Evolutionary conservation across 192 early-diverging fungal genomes (phyloP), one percentile per base, ranked within the genome.

Genomic region (Coemansia sp.): DNA sequence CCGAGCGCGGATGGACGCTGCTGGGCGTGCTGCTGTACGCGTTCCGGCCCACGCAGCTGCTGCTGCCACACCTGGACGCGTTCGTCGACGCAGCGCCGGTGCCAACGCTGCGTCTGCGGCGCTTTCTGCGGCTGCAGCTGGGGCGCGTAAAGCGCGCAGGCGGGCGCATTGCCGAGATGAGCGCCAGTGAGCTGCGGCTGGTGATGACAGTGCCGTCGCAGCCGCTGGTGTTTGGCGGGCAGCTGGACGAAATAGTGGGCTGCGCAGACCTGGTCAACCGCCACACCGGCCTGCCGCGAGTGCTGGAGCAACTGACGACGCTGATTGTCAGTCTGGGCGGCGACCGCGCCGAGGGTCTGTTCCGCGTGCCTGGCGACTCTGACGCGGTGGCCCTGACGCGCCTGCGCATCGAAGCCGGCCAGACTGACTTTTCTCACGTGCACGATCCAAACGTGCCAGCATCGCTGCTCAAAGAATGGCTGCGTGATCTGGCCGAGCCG

Each of bases 351-450:
- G 95, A 98, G 72, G 96, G 96, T 28, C 95, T 98, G 54, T 98
- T 98, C 74, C 87, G 96, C 58, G 92, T 98, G 12, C 93, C 96
- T 19, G 96, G 93, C 20, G 93, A 97, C 72, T 87, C 86, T 25
- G 95, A 96, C 52, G 81, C 83, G 20, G 93, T 98, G 9, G 87
- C 91, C 28, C 54, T 61, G 34, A 51, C 94, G 76, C 84, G 91
- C 44, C 83, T 90, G 47, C 84, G 88, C 22, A 87, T 98, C 51
- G 96, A 98, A 64, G 86, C 90, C 10, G 91, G 89, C 31, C 81
- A 89, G 50, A 90, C 93, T 47, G 86, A 91, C 54, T 59, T 90
- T 19, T 53, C 73, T 34, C 87, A 83, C 3, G 85, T 95, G n/a
- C 83, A 82, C 19, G 94, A 98, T 65, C 93, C 96, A 11, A 90